Base-by-base conservation (phyloP, 495 filamentous ascomycete species). In the Geoglossum glabrum region DNA sequence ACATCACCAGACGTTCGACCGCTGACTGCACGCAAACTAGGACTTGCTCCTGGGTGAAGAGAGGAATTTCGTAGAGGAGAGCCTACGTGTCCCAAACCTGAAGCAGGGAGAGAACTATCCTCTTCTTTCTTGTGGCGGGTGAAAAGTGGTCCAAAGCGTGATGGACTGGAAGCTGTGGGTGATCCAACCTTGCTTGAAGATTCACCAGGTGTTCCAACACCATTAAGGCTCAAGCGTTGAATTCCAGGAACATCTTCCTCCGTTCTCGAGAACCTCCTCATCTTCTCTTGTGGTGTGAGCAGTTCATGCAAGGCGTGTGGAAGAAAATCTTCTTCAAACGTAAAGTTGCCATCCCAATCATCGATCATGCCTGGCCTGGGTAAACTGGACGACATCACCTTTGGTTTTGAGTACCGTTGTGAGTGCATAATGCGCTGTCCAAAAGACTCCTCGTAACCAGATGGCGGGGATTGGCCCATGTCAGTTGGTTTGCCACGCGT, bases 251-350 rank as follows among this genome's bases (percentile, higher is more conserved):
- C 71, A 55, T 89, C 80, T 60, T 82, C 73, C 23, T 79, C 79
- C 17, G 78, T 80, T 21, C 84, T 79, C 13, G 92, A 95, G 23
- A 87, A 80, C 38, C 90, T 76, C 51, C 92, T 81, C 62, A 85
- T 81, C 64, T 86, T 86, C 66, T 96, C 90, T 57, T 90, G 84
- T 4, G 89, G 87, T 0, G 90, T 97, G 55, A 97, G 77, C 38
- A 98, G 79, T 65, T 98, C 92, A 61, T 89, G 85, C 60, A 98
- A 72, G 43, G 84, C 83, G 36, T 82, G 83, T 0, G 92, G 92
- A 8, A 98, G 71, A 62, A 88, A 87, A 62, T 97, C 90, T 63
- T 97, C 92, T 67, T 97, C 90, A 69, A 90, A 90, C 25, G 85
- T 76, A 65, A 94, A 94, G 54, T 86, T 81, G 59, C 83, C 78